phyloP scores from a whole-genome alignment of 2,329 filamentous ascomycete species.

The Claviceps capensis region DNA sequence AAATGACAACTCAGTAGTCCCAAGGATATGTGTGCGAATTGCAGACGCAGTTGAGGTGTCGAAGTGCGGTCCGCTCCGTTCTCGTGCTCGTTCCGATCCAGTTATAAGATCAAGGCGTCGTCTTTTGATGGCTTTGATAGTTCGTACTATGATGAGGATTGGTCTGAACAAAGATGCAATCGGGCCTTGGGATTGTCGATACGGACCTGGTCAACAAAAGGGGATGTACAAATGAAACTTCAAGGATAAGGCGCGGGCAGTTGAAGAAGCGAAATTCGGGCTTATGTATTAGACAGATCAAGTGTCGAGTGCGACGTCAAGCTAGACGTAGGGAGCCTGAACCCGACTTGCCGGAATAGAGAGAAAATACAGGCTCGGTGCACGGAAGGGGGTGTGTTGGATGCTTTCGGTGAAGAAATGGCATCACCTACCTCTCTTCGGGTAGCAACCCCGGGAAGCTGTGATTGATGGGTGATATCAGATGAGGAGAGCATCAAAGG shows the following conservation, averaged over 20 bases:
- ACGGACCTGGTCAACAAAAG: background rate
- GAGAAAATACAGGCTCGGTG: background rate
- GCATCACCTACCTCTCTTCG: constrained; percentile 4
- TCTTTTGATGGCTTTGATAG: background rate
- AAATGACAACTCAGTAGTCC: constrained; percentile 22
- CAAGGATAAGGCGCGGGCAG: background rate
- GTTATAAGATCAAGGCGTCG: background rate
- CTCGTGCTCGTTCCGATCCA: background rate
- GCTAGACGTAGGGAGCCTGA: background rate
- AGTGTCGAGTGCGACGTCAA: background rate
- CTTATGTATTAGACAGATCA: background rate
- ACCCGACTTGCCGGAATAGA: background rate
- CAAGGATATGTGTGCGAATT: constrained; percentile 5
- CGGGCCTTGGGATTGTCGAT: background rate
- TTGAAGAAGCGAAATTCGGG: background rate
- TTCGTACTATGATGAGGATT: background rate
- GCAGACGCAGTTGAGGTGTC: constrained; percentile 1
- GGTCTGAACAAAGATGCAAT: background rate
- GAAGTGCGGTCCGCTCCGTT: background rate
- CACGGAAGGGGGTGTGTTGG: background rate
- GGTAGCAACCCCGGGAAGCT: constrained; percentile 1
- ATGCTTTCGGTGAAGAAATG: constrained; percentile 1
- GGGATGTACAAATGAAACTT: background rate
- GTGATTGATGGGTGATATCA: constrained; percentile 1
- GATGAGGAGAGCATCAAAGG: background rate